Percentiles rank a stretch among this genome's conserved stretches.
These are phyloP conservation scores for Monsonia emarginata DNA, from an alignment of 441 rosid species.

Conservation along the genomic window DNA sequence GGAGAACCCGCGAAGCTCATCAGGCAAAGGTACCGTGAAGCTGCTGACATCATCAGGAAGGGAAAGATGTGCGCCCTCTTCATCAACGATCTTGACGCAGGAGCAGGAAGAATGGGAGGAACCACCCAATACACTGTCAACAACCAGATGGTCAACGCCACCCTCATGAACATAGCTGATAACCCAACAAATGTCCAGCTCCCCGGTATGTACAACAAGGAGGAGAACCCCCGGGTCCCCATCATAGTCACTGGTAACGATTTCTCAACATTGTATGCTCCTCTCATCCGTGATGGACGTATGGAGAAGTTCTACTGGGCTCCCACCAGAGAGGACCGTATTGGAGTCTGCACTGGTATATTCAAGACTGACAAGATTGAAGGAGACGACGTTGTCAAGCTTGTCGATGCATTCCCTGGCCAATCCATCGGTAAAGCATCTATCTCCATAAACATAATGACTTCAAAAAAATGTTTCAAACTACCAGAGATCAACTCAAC, in stretches of 20 bases:
- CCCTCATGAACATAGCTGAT: slow-evolving; percentile 97
- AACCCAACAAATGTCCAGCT: slow-evolving; percentile 87
- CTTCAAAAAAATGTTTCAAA: too few relatives aligned
- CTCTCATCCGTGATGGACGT: slow-evolving; percentile 88
- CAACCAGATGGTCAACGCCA: slow-evolving; percentile 97
- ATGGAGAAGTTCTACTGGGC: slow-evolving; percentile 99
- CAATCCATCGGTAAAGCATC: slow-evolving; percentile 94
- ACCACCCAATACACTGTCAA: slow-evolving; percentile 96
- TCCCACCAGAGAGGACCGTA: slow-evolving; percentile 81
- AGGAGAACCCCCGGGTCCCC: slow-evolving; percentile 78
- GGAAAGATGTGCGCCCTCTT: slow-evolving; percentile 93
- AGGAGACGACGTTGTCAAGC: slow-evolving; percentile 40
- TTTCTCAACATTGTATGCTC: slow-evolving; percentile 90
- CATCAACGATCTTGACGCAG: slow-evolving; percentile 97
- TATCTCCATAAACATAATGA: too few relatives aligned
- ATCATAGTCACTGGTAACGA: slow-evolving; percentile 87
- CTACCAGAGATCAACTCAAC: too few relatives aligned
- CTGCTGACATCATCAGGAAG: slow-evolving; percentile 82
- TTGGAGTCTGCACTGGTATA: slow-evolving; percentile 85
- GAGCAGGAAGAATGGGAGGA: slow-evolving; percentile 91
- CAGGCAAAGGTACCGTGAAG: slow-evolving; percentile 97
- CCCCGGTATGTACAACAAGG: slow-evolving; percentile 96
- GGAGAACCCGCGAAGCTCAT: slow-evolving; percentile 93
- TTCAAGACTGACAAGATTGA: slow-evolving; percentile 55
- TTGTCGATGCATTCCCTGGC: slow-evolving; percentile 90